Conservation (phyloP, 192 early-diverging fungal genomes). For the Cladochytrium replicatum region DNA sequence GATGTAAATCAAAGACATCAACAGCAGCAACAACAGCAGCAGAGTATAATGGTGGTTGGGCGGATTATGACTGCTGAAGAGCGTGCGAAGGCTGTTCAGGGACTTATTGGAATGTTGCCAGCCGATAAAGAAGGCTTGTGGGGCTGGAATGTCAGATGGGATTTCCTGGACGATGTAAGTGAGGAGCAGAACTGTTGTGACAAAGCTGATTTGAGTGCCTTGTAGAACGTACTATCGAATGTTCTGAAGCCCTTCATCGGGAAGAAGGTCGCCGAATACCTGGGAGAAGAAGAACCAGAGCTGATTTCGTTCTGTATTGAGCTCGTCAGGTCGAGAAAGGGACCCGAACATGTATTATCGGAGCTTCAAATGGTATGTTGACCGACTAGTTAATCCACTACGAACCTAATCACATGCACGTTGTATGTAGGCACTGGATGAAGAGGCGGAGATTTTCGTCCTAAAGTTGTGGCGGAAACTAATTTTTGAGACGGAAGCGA, state of each 20-base stretch:
- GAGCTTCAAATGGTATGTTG: slow-evolving; percentile 62
- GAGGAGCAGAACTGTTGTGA: not conserved
- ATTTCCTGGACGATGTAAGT: slow-evolving; percentile 58
- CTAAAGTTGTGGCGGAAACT: slow-evolving; percentile 81
- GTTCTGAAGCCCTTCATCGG: slow-evolving; percentile 58
- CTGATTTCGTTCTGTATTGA: slow-evolving; percentile 70
- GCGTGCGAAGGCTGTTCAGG: slow-evolving; percentile 48
- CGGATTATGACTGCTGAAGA: slow-evolving; percentile 61
- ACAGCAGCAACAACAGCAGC: too few species aligned
- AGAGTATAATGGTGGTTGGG: too few species aligned
- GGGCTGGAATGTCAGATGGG: slow-evolving; percentile 68
- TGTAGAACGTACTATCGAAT: slow-evolving; percentile 17
- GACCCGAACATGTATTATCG: slow-evolving; percentile 55
- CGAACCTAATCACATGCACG: too few species aligned
- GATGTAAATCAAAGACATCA: too few species aligned
- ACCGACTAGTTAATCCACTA: too few species aligned
- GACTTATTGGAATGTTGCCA: slow-evolving; percentile 60
- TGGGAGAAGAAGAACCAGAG: slow-evolving; percentile 72
- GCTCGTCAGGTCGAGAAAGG: slow-evolving; percentile 52
- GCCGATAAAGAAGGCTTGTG: slow-evolving; percentile 57
- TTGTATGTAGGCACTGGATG: slow-evolving; percentile 63
- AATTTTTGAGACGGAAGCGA: slow-evolving; percentile 73
- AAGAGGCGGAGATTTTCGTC: slow-evolving; percentile 80
- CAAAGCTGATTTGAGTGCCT: slow-evolving; percentile 4
- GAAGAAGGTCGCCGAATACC: slow-evolving; percentile 69